These are phyloP conservation scores for Fusarium compactum DNA, from an alignment of 2,329 filamentous ascomycete species.

Conservation along the genomic window DNA sequence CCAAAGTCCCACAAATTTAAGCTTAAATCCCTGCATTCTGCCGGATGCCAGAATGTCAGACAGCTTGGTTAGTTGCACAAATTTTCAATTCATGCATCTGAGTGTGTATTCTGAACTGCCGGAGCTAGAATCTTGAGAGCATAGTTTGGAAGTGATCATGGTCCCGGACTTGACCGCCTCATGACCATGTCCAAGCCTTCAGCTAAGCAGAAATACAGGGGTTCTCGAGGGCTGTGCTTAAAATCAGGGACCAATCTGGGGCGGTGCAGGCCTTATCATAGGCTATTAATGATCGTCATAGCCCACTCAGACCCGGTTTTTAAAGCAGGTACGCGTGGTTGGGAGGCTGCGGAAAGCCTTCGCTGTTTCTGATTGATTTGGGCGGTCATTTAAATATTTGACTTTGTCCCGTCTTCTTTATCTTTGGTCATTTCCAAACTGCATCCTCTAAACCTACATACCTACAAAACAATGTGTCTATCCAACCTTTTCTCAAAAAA, in stretches of 20 bases:
- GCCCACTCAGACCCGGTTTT: slow-evolving; percentile 12
- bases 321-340: slow-evolving; percentile 15
- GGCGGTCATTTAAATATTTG: slow-evolving; percentile 2
- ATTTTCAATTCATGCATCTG: neutral
- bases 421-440: neutral
- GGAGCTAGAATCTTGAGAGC: fast-evolving
- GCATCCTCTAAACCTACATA: neutral
- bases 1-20: neutral
- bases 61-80: neutral
- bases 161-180: neutral
- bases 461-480: slow-evolving; percentile 19
- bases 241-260: slow-evolving; percentile 12
- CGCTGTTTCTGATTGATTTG: neutral
- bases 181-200: neutral
- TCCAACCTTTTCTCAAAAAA: slow-evolving; percentile 35
- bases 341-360: slow-evolving; percentile 4
- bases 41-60: no score
- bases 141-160: neutral
- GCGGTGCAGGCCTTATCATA: slow-evolving; percentile 12
- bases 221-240: slow-evolving; percentile 8
- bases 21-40: neutral
- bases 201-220: slow-evolving; percentile 6
- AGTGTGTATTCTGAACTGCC: neutral
- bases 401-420: neutral
- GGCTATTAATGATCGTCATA: slow-evolving; percentile 5